Evolutionary conservation across 1,284 basidiomycete species (phyloP).

Genomic region (Hypsizygus ulmarius): DNA sequence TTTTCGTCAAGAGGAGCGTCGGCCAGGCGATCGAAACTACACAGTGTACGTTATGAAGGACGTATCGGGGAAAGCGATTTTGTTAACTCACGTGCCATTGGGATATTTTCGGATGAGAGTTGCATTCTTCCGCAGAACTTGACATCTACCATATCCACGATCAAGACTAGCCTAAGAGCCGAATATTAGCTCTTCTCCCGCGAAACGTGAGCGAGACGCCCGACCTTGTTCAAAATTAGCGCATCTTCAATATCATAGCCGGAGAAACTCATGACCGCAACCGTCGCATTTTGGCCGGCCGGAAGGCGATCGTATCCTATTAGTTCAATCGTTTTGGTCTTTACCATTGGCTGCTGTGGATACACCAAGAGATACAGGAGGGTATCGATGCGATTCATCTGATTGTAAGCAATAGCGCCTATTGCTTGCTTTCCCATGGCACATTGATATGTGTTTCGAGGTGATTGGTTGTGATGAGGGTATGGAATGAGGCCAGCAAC

Average conservation of each 20-base stretch:
- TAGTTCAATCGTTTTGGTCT: conserved; percentile 97
- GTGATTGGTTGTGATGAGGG: conserved; percentile 99
- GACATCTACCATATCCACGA: conserved; percentile 96
- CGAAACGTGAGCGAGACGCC: conserved; percentile 10
- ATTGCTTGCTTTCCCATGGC: conserved; percentile 99
- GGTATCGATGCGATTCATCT: conserved; percentile 97
- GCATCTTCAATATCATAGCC: conserved; percentile 99
- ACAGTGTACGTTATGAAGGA: conserved; percentile 6
- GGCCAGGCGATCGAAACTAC: conserved; percentile 88
- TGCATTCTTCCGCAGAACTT: conserved; percentile 94
- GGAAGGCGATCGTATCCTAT: conserved; percentile 96
- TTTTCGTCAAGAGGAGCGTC: conserved; percentile 88
- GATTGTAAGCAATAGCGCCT: conserved; percentile 98
- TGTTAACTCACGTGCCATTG: conserved; percentile 83
- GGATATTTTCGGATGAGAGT: conserved; percentile 95
- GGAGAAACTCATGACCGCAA: conserved; percentile 99
- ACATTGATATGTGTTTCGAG: conserved; percentile 98
- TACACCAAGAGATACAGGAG: conserved; percentile 99
- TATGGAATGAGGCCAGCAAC: conserved; percentile 99
- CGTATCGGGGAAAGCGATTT: conserved; percentile 3
- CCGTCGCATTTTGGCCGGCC: conserved; percentile 97
- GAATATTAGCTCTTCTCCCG: conserved; percentile 16
- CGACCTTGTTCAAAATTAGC: conserved; percentile 89
- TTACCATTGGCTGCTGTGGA: conserved; percentile 99
- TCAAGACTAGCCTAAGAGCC: conserved; percentile 80